These are phyloP conservation scores for Davidsoniella neocaledoniae DNA, from an alignment of 2,329 filamentous ascomycete genomes.

Conservation along the genomic window DNA sequence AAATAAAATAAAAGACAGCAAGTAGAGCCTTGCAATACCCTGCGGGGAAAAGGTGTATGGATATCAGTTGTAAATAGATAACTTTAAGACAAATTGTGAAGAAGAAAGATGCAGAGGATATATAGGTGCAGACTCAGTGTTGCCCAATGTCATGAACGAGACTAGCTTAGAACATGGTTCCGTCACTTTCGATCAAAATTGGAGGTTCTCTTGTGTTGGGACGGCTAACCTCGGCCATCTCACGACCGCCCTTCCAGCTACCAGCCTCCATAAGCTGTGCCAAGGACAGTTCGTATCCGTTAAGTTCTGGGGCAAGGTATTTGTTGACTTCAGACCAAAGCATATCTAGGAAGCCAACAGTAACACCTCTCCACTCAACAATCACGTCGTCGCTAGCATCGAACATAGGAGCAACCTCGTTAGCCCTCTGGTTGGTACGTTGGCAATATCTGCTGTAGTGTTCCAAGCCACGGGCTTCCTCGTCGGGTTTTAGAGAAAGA, in stretches of 20 bases:
- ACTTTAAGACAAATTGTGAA: constrained; percentile 1
- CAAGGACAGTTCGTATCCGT: constrained; percentile 55
- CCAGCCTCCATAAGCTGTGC: constrained; percentile 89
- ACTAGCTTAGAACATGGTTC: constrained; percentile 65
- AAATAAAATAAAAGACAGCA: background rate
- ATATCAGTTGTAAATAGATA: constrained; percentile 1
- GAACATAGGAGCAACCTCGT: constrained; percentile 41
- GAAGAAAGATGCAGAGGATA: background rate
- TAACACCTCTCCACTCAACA: constrained; percentile 49
- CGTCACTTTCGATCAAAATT: constrained; percentile 90
- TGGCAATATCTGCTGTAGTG: constrained; percentile 48
- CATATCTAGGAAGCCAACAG: constrained; percentile 41
- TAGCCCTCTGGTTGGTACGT: constrained; percentile 47
- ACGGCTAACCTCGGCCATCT: constrained; percentile 86
- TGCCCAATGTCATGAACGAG: background rate
- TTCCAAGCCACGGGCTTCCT: constrained; percentile 52
- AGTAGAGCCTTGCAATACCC: background rate
- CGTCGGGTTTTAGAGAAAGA: constrained; percentile 54
- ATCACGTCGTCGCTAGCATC: constrained; percentile 43
- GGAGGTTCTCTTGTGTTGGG: constrained; percentile 94
- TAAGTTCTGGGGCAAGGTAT: constrained; percentile 43
- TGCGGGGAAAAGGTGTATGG: background rate
- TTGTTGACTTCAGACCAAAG: constrained; percentile 41
- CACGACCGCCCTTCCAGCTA: constrained; percentile 95
- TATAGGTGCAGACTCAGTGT: background rate